Evolutionary conservation across 352 stramenopile genomes (phyloP).

Genomic region (Phytophthora nicotianae): DNA sequence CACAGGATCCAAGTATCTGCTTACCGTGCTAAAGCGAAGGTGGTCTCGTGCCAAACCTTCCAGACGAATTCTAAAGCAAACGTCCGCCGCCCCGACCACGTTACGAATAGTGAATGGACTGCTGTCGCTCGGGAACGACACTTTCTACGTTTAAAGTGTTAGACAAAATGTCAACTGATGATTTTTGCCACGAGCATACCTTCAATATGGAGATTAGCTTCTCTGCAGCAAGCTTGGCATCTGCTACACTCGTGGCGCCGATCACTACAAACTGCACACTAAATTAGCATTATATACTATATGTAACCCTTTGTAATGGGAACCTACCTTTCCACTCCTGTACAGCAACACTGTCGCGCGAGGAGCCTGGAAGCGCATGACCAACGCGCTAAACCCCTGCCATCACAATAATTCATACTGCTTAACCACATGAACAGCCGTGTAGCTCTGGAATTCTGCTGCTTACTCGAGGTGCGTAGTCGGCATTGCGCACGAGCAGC

Average conservation of each 20-base stretch:
- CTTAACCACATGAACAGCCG: background rate
- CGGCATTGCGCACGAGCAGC: constrained; percentile 71
- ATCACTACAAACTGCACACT: constrained; percentile 65
- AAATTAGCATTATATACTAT: background rate
- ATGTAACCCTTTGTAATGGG: background rate
- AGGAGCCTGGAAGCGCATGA: constrained; percentile 67
- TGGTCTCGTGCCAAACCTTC: constrained; percentile 73
- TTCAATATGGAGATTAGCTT: constrained; percentile 69
- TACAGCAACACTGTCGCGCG: constrained; percentile 67
- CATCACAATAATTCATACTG: background rate
- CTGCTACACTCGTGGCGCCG: constrained; percentile 45
- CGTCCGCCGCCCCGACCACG: constrained; percentile 91
- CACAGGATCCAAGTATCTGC: background rate
- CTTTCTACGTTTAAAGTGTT: too few relatives aligned
- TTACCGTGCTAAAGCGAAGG: constrained; percentile 71
- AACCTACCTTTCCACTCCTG: constrained; percentile 63
- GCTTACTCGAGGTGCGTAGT: constrained; percentile 64
- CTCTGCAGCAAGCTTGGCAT: constrained; percentile 49
- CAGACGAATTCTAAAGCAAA: constrained; percentile 84
- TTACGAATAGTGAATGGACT: constrained; percentile 76
- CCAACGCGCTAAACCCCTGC: constrained; percentile 67
- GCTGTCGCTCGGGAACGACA: constrained; percentile 50
- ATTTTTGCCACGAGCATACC: too few relatives aligned
- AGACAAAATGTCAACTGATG: too few relatives aligned
- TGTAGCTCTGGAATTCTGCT: background rate